These are phyloP conservation scores for Pulveroboletus sp. DNA, from an alignment of 768 basidiomycete species.

Conservation along the genomic window DNA sequence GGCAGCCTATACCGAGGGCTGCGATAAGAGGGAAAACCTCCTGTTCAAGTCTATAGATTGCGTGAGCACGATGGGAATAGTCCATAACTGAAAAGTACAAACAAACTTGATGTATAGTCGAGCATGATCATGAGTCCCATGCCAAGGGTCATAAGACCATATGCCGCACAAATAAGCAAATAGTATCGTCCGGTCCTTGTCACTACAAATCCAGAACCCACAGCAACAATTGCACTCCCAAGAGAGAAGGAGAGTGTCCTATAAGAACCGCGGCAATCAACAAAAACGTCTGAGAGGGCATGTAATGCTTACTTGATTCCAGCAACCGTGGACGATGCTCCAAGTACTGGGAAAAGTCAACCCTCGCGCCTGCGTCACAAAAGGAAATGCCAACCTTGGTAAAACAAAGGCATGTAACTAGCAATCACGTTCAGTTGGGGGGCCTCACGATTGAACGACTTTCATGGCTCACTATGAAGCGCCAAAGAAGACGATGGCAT, in stretches of 20 bases:
- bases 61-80: constrained; percentile 4
- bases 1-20: constrained; percentile 58
- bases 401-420: constrained; percentile 71
- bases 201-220: constrained; percentile 53
- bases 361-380: background rate
- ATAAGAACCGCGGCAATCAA: background rate
- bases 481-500: constrained; percentile 60
- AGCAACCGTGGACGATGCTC: constrained; percentile 66
- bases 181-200: constrained; percentile 58
- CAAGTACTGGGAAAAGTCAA: constrained; percentile 43
- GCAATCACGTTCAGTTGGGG: background rate
- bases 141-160: constrained; percentile 54
- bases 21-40: constrained; percentile 63
- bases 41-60: constrained; percentile 48
- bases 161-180: constrained; percentile 58
- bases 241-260: constrained; percentile 78
- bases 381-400: constrained; percentile 42
- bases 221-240: constrained; percentile 50
- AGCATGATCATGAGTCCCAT: constrained; percentile 74
- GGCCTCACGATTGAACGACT: too few relatives aligned
- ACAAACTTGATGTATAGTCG: constrained; percentile 46
- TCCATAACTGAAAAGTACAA: background rate
- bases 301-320: constrained; percentile 53
- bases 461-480: constrained; percentile 29
- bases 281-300: background rate